Conservation (phyloP, 2,329 filamentous ascomycete species). For the Cercospora sp. region DNA sequence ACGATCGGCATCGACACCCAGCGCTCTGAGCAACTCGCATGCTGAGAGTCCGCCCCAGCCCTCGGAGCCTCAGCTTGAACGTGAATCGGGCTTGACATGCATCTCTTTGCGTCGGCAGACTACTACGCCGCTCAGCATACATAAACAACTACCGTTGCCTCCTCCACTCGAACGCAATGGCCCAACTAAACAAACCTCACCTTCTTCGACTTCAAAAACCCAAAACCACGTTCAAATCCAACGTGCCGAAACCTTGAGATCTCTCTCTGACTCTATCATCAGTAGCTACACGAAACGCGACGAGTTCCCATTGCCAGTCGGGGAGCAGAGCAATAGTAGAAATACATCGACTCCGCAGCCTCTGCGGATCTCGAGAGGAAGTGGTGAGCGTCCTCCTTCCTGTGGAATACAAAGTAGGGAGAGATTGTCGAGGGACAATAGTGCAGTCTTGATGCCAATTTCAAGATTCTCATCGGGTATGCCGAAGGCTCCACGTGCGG, state of each 20-base stretch:
- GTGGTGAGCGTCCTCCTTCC: neutral
- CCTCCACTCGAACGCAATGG: slow-evolving; percentile 23
- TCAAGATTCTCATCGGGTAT: neutral
- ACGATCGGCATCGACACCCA: neutral
- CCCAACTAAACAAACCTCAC: neutral
- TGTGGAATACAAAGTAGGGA: neutral
- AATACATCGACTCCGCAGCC: neutral
- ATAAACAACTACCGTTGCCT: slow-evolving; percentile 33
- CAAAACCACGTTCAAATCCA: slow-evolving; percentile 8
- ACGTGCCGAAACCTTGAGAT: slow-evolving; percentile 34
- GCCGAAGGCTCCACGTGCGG: neutral
- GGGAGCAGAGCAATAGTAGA: neutral
- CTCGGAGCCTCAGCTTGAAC: neutral
- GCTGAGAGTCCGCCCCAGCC: neutral
- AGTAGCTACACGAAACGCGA: slow-evolving; percentile 34
- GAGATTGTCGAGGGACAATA: neutral
- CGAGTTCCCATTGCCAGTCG: neutral
- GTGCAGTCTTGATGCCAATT: neutral
- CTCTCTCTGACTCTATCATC: slow-evolving; percentile 37
- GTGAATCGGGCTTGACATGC: neutral
- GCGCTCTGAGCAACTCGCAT: neutral
- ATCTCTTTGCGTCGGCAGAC: slow-evolving; percentile 3
- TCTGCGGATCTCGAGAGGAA: neutral
- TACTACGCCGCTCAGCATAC: slow-evolving; percentile 19
- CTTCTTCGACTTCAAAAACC: slow-evolving; percentile 7